Conservation (phyloP, 495 filamentous ascomycete species). For the Hyphodiscus hymeniophilus region DNA sequence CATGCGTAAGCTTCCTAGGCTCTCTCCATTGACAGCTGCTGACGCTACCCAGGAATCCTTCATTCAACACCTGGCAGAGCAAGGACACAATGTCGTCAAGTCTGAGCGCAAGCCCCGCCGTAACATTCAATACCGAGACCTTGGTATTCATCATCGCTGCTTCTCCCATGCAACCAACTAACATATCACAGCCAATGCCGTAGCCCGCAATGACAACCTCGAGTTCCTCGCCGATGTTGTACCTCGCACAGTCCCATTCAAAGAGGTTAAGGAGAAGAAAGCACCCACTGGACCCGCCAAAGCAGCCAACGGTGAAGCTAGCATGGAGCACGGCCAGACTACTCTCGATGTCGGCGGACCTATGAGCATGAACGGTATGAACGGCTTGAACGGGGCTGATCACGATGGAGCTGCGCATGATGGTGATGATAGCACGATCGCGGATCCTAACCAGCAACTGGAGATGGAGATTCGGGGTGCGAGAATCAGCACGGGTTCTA, state of each 20-base stretch:
- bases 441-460: slow-evolving; percentile 22
- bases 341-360: slow-evolving; percentile 36
- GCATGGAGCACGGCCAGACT: slow-evolving; percentile 43
- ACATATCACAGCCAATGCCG: slow-evolving; percentile 60
- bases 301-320: slow-evolving; percentile 13
- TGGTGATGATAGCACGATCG: slow-evolving; percentile 5
- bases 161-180: slow-evolving; percentile 2
- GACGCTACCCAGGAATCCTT: slow-evolving; percentile 69
- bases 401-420: background rate
- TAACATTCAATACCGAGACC: slow-evolving; percentile 93
- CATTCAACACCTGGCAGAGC: slow-evolving; percentile 80
- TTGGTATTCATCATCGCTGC: slow-evolving; percentile 45
- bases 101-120: slow-evolving; percentile 84
- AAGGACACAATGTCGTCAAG: slow-evolving; percentile 81
- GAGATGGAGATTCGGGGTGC: slow-evolving; percentile 19
- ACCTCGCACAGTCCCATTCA: slow-evolving; percentile 74
- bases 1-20: slow-evolving; percentile 50
- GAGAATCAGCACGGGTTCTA: slow-evolving; percentile 1
- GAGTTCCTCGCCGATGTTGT: slow-evolving; percentile 92
- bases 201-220: slow-evolving; percentile 83
- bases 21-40: background rate
- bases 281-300: slow-evolving; percentile 28
- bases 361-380: slow-evolving; percentile 22
- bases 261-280: slow-evolving; percentile 60
- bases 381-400: slow-evolving; percentile 26